These are phyloP conservation scores for Cydonia oblonga DNA, from an alignment of 331 rosid species.

Conservation along the genomic window DNA sequence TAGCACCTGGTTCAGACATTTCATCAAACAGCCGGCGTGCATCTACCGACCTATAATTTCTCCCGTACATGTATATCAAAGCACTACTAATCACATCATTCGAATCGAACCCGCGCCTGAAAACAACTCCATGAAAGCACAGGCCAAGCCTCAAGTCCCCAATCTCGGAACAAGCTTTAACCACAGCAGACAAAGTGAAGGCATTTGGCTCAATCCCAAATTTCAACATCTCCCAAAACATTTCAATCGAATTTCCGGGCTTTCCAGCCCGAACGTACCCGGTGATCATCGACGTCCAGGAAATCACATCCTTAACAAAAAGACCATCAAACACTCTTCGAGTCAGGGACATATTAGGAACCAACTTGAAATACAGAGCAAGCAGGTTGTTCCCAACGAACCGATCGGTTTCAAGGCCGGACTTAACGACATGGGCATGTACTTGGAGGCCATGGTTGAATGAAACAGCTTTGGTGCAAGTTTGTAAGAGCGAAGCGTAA, in stretches of 20 bases:
- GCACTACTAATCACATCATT: slow-evolving; percentile 44
- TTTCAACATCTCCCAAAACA: slow-evolving; percentile 49
- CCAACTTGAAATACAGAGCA: slow-evolving; percentile 56
- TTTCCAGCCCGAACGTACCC: slow-evolving; percentile 45
- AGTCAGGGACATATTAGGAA: slow-evolving; percentile 32
- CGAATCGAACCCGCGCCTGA: slow-evolving; percentile 37
- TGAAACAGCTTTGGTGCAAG: slow-evolving; percentile 36
- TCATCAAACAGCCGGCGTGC: slow-evolving; percentile 66
- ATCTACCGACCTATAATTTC: slow-evolving; percentile 21
- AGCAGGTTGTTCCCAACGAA: slow-evolving; percentile 79
- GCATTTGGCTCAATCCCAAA: slow-evolving; percentile 50
- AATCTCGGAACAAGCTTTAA: slow-evolving; percentile 58
- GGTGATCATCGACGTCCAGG: slow-evolving; percentile 76
- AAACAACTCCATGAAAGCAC: slow-evolving; percentile 50
- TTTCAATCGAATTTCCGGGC: slow-evolving; percentile 19
- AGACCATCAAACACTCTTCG: slow-evolving; percentile 47
- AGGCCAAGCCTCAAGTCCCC: slow-evolving; percentile 31
- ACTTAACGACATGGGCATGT: slow-evolving; percentile 58
- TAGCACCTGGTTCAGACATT: slow-evolving; percentile 40
- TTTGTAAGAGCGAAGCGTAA: slow-evolving; percentile 61
- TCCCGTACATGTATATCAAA: slow-evolving; percentile 79
- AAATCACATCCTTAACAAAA: slow-evolving; percentile 49
- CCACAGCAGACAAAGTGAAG: slow-evolving; percentile 58
- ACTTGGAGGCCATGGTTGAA: slow-evolving; percentile 46
- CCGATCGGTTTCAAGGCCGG: slow-evolving; percentile 61